Conservation (phyloP, 768 basidiomycete species). For the Phaeolepiota aurea region DNA sequence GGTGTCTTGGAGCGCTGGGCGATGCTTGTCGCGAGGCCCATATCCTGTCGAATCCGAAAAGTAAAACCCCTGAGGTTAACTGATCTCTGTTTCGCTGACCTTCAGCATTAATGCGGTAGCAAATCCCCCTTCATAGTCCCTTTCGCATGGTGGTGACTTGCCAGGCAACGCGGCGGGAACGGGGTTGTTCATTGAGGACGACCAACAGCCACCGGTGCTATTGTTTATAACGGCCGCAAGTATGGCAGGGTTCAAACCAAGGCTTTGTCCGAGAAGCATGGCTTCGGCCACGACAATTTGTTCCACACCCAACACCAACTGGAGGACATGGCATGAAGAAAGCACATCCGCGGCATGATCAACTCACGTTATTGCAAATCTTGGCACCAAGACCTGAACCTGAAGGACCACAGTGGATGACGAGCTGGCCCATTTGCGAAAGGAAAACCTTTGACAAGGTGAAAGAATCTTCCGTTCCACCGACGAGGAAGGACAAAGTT, state of each 20-base stretch:
- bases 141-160: conserved; percentile 75
- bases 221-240: conserved; percentile 82
- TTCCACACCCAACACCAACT: conserved; percentile 65
- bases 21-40: conserved; percentile 70
- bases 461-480: conserved; percentile 59
- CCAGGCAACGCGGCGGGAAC: conserved; percentile 65
- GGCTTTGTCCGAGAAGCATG: conserved; percentile 76
- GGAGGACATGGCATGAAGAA: too few relatives aligned
- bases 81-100: conserved; percentile 24
- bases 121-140: conserved; percentile 81
- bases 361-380: conserved; percentile 80
- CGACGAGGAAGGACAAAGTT: conserved; percentile 87
- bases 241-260: conserved; percentile 72
- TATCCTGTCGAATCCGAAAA: conserved; percentile 44
- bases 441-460: conserved; percentile 50
- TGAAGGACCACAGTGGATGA: conserved; percentile 77
- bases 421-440: conserved; percentile 68
- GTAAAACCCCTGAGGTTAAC: neutral
- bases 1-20: conserved; percentile 40
- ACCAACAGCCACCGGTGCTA: conserved; percentile 79
- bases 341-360: too few relatives aligned
- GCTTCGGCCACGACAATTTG: conserved; percentile 85
- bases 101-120: conserved; percentile 80
- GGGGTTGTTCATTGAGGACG: conserved; percentile 82
- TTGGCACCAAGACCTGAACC: conserved; percentile 83